Percentiles rank a stretch among this genome's conserved stretches.
Evolutionary conservation across 2,329 filamentous ascomycete genomes (phyloP).

Genomic region (Neopestalotiopsis rosae): DNA sequence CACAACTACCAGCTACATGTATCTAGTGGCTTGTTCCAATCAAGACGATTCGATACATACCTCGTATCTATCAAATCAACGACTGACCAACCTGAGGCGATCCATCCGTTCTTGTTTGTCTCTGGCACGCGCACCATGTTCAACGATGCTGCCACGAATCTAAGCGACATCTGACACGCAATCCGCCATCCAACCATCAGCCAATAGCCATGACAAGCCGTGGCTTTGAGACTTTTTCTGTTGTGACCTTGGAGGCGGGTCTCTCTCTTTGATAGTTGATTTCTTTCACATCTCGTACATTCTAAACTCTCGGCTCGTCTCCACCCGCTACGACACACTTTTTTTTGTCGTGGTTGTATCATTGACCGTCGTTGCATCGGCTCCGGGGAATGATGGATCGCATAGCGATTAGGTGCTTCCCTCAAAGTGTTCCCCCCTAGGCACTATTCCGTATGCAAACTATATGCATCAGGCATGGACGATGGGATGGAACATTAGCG

Average conservation of each 20-base stretch:
- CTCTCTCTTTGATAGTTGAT: neutral
- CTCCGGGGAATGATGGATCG: slow-evolving; percentile 14
- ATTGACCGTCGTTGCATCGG: slow-evolving; percentile 12
- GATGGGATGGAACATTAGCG: slow-evolving; percentile 19
- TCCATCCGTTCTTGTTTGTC: neutral
- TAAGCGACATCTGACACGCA: slow-evolving; percentile 14
- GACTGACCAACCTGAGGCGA: neutral
- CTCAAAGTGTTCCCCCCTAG: slow-evolving; percentile 11
- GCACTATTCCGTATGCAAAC: neutral
- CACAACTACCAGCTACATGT: no score
- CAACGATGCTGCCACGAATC: slow-evolving; percentile 8
- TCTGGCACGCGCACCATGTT: neutral
- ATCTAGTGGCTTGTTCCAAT: neutral
- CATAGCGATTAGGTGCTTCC: no score
- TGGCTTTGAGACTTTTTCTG: neutral
- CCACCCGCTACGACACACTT: slow-evolving; percentile 4
- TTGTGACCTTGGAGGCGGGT: neutral
- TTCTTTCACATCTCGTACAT: neutral
- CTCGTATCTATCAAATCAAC: neutral
- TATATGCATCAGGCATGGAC: slow-evolving; percentile 11
- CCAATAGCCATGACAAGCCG: slow-evolving; percentile 3
- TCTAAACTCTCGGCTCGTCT: neutral
- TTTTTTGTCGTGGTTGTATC: neutral
- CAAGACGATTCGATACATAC: neutral
- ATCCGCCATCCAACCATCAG: neutral